Conservation (phyloP, 2,329 filamentous ascomycete species). For the Zelopaecilomyces penicillatus region DNA sequence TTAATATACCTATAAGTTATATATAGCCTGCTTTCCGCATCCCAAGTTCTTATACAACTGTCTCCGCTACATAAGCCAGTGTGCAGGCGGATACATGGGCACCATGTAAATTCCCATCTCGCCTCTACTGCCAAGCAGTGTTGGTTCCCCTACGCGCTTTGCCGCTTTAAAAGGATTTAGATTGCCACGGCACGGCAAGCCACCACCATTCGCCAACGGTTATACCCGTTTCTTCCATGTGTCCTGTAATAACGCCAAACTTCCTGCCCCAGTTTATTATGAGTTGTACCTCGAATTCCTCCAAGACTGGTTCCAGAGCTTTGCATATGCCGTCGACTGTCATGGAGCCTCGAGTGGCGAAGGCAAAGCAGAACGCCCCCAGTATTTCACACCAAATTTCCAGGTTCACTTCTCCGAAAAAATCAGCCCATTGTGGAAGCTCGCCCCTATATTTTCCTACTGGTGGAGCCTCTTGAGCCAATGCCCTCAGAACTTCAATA, state of each 20-base stretch:
- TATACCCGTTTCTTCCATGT: constrained; percentile 32
- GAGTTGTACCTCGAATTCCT: constrained; percentile 53
- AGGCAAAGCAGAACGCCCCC: constrained; percentile 51
- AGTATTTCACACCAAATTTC: constrained; percentile 57
- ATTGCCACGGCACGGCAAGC: constrained; percentile 37
- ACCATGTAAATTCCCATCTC: too few relatives aligned
- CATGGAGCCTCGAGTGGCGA: constrained; percentile 55
- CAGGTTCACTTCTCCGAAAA: constrained; percentile 52
- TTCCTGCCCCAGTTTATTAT: constrained; percentile 50
- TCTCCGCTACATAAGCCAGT: too few relatives aligned
- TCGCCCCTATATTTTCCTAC: constrained; percentile 33
- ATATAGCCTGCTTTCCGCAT: too few relatives aligned
- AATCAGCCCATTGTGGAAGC: constrained; percentile 65
- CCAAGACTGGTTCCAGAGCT: constrained; percentile 49
- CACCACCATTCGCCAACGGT: constrained; percentile 60
- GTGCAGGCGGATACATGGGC: too few relatives aligned
- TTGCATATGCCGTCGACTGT: constrained; percentile 43
- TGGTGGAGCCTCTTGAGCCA: constrained; percentile 32
- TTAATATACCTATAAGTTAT: too few relatives aligned
- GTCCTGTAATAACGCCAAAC: constrained; percentile 41
- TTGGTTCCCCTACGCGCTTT: too few relatives aligned
- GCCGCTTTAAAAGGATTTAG: too few relatives aligned
- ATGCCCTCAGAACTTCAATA: constrained; percentile 31
- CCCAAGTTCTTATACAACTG: too few relatives aligned
- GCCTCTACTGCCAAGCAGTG: too few relatives aligned